Conservation (phyloP, 805 yeast species). For the Saccharomyces kudriavzevii region DNA sequence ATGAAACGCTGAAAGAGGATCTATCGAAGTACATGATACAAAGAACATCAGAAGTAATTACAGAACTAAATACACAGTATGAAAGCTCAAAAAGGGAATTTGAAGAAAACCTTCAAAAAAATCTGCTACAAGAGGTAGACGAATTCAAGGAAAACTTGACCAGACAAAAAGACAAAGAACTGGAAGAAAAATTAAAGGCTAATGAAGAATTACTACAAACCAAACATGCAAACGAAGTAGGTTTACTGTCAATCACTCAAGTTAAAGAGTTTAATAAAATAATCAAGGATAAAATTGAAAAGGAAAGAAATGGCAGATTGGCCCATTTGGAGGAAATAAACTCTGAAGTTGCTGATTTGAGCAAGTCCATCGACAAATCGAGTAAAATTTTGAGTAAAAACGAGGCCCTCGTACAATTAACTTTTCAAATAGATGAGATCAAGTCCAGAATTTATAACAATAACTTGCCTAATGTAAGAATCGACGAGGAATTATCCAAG, state of each 20-base stretch:
- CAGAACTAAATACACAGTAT: conserved; percentile 19
- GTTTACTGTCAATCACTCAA: conserved; percentile 58
- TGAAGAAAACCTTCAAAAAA: conserved; percentile 50
- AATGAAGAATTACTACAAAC: conserved; percentile 55
- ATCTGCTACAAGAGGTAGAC: conserved; percentile 53
- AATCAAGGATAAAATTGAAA: conserved; percentile 51
- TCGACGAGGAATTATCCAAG: conserved; percentile 33
- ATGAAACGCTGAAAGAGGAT: conserved; percentile 9
- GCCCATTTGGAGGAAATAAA: conserved; percentile 56
- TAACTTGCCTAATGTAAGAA: conserved; percentile 17
- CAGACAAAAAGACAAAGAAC: conserved; percentile 46
- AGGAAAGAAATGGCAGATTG: conserved; percentile 73
- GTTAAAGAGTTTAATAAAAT: conserved; percentile 57
- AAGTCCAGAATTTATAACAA: conserved; percentile 17
- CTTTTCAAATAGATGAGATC: conserved; percentile 16
- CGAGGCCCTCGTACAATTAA: conserved; percentile 28
- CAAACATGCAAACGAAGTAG: conserved; percentile 67
- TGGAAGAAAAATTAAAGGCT: conserved; percentile 58
- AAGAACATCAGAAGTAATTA: conserved; percentile 14
- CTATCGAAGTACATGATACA: conserved; percentile 9
- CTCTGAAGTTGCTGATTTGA: conserved; percentile 43
- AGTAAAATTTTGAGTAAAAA: conserved; percentile 33
- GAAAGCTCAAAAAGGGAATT: conserved; percentile 27
- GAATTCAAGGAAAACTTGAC: conserved; percentile 55
- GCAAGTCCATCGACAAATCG: conserved; percentile 33